Base-by-base conservation (phyloP, 1,284 basidiomycete species). In the Trametes versicolor region DNA sequence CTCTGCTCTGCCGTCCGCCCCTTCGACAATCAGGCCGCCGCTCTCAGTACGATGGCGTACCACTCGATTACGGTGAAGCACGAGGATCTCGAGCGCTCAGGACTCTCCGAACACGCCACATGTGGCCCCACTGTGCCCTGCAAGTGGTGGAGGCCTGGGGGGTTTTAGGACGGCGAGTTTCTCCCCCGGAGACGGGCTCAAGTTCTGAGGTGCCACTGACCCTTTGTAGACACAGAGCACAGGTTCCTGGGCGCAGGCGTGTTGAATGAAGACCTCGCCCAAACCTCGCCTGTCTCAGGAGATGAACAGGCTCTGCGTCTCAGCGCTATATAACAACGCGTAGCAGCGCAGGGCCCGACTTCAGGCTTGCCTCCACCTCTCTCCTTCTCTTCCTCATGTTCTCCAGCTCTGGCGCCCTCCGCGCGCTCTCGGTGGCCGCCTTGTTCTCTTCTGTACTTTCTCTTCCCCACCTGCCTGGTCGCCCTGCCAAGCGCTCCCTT, bases 351-450 rank as follows among this genome's bases (percentile, higher is more conserved):
- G 15, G 15, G 53, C 29, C 65, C n/a, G n/a, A n/a, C n/a, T n/a
- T n/a, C n/a, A 66, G 68, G 58, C 68, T 69, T 66, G 68, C 59
- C 65, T 54, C 62, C 65, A 58, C 57, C 41, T 17, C 19, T 32
- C 29, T 61, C 65, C 41, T 43, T 60, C 51, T 63, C 63, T 49
- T 61, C 64, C 65, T 50, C 68, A 66, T 69, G 63, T 45, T 64
- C 64, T 66, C 64, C 55, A 36, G 49, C 53, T 69, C 64, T 60
- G 29, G 63, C 58, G 65, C 68, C 48, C 65, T 65, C 55, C 62
- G 58, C 58, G 65, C 65, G 53, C 63, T 69, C 58, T 65, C 65
- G 57, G 41, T 66, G 57, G 58, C 62, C 25, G 60, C 63, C 63
- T 45, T 64, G 37, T 59, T 48, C 60, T 62, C 67, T 60, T 55